Evolutionary conservation across 306 rosid species (phyloP).

Genomic region (Corylus heterophylla): DNA sequence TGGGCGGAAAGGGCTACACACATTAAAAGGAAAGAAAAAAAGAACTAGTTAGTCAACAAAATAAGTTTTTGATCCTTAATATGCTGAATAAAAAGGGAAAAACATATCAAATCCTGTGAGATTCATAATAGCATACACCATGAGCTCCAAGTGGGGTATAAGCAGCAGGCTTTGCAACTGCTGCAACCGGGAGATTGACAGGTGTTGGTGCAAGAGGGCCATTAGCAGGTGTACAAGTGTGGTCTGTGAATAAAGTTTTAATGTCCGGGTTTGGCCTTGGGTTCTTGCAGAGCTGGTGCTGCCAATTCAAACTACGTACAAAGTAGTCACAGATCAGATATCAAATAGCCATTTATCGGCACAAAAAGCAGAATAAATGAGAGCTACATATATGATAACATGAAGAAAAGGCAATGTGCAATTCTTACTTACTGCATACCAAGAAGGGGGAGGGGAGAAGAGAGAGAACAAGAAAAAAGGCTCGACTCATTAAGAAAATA

Average conservation of each 20-base stretch:
- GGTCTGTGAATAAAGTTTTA: constrained; percentile 80
- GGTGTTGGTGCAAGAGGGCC: constrained; percentile 73
- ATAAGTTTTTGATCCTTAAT: constrained; percentile 5
- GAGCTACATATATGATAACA: constrained; percentile 9
- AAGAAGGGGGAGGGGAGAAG: too few relatives aligned
- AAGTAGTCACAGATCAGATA: constrained; percentile 14
- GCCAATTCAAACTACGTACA: constrained; percentile 88
- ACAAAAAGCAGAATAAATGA: constrained; percentile 14
- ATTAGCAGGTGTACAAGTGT: constrained; percentile 64
- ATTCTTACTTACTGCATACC: not conserved
- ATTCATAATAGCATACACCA: constrained; percentile 64
- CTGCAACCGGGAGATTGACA: constrained; percentile 75
- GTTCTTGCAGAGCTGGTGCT: constrained; percentile 85
- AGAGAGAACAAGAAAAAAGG: not conserved
- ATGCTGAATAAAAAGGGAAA: not conserved
- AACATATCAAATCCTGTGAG: constrained; percentile 22
- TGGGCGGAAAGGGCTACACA: constrained; percentile 69
- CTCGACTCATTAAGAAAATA: not conserved
- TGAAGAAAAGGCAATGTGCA: constrained; percentile 3
- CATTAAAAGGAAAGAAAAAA: constrained; percentile 23
- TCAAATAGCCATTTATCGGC: constrained; percentile 13
- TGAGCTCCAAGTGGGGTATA: constrained; percentile 72
- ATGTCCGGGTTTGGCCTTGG: constrained; percentile 81
- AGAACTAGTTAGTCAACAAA: constrained; percentile 21
- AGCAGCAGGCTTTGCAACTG: constrained; percentile 76